Evolutionary conservation across 1,284 basidiomycete genomes (phyloP).

Genomic region (Austroboletus niveus): DNA sequence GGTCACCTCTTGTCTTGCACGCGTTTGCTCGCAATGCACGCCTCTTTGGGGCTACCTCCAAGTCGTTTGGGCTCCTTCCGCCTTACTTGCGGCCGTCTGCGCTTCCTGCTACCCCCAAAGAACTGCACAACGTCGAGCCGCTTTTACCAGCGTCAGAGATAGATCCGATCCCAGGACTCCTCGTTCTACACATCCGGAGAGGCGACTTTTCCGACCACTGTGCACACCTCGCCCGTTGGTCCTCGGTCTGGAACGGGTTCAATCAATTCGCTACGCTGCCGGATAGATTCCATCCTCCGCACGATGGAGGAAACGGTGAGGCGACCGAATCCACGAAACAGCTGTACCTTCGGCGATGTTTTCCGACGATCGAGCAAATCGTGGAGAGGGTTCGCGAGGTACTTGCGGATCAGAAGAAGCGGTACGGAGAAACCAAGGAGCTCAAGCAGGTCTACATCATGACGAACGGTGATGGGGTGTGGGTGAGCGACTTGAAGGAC

Average conservation of each 20-base stretch:
- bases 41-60: slow-evolving; percentile 28
- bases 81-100: slow-evolving; percentile 21
- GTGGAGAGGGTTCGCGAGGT: slow-evolving; percentile 42
- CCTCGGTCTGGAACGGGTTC: slow-evolving; percentile 39
- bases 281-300: slow-evolving; percentile 35
- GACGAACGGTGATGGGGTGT: slow-evolving; percentile 40
- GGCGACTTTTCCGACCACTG: slow-evolving; percentile 38
- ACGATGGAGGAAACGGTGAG: slow-evolving; percentile 20
- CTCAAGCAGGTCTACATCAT: slow-evolving; percentile 41
- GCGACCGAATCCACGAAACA: slow-evolving; percentile 28
- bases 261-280: slow-evolving; percentile 42
- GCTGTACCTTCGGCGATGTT: slow-evolving; percentile 45
- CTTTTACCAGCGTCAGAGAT: slow-evolving; percentile 17
- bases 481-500: slow-evolving; percentile 33
- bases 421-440: slow-evolving; percentile 15
- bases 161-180: slow-evolving; percentile 30
- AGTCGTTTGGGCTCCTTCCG: slow-evolving; percentile 22
- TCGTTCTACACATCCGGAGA: slow-evolving; percentile 39
- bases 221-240: slow-evolving; percentile 30
- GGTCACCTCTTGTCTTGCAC: slow-evolving; percentile 44
- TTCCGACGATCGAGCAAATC: slow-evolving; percentile 46
- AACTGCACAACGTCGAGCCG: slow-evolving; percentile 28
- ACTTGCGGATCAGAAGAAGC: slow-evolving; percentile 21
- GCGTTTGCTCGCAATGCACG: slow-evolving; percentile 37
- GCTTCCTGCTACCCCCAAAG: slow-evolving; percentile 1